Evolutionary conservation across 73 alveolate species (phyloP).

Genomic region (Effrenium voratum): DNA sequence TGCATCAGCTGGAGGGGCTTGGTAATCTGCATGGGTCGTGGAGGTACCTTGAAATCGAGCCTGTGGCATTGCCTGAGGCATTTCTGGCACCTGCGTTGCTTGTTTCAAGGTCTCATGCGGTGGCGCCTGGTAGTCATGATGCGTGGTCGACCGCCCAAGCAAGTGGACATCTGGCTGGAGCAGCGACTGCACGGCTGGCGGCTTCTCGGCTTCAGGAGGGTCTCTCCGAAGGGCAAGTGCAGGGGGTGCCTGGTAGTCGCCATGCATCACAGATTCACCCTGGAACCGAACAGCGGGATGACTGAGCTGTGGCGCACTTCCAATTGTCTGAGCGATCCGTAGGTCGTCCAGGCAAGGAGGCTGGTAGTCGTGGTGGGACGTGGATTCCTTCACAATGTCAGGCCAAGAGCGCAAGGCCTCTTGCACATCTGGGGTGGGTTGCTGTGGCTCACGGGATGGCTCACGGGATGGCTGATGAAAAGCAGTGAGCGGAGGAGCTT

Average conservation of each 20-base stretch:
- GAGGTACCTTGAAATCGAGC: background rate
- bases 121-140: constrained; percentile 14
- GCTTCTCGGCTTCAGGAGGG: background rate
- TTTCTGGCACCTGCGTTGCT: background rate
- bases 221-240: too few species aligned
- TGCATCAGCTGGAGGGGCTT: background rate
- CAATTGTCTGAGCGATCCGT: background rate
- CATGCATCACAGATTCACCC: background rate
- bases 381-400: too few species aligned
- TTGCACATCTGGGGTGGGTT: too few species aligned
- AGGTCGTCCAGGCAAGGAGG: background rate
- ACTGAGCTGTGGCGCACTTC: background rate
- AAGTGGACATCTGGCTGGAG: background rate
- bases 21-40: background rate
- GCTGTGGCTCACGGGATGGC: too few species aligned
- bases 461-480: too few species aligned
- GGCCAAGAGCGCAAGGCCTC: too few species aligned
- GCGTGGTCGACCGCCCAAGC: constrained; percentile 2
- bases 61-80: background rate
- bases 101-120: background rate
- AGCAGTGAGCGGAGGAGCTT: background rate
- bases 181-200: constrained; percentile 6
- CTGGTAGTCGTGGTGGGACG: background rate
- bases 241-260: background rate
- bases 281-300: background rate